Evolutionary conservation across 2,329 filamentous ascomycete genomes (phyloP).

Genomic region (Aspergillus phoenicis): DNA sequence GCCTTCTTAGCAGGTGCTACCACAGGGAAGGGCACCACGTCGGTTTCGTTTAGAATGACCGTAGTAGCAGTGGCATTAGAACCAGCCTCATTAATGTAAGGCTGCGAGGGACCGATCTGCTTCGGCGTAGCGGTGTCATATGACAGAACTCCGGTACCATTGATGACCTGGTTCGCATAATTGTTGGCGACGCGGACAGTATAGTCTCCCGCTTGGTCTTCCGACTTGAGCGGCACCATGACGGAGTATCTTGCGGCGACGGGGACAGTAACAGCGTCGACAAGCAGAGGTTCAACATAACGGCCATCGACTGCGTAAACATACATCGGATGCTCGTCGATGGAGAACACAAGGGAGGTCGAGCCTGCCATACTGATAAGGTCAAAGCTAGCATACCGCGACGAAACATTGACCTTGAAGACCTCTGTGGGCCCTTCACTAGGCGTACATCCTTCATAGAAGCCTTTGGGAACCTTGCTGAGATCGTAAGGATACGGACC

Average conservation of each 20-base stretch:
- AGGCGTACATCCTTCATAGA: slow-evolving; percentile 29
- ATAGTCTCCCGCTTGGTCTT: slow-evolving; percentile 52
- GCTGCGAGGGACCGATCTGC: slow-evolving; percentile 27
- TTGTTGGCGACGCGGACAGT: slow-evolving; percentile 57
- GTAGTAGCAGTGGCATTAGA: slow-evolving; percentile 44
- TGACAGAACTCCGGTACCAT: slow-evolving; percentile 54
- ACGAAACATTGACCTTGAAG: slow-evolving; percentile 35
- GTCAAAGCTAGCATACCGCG: slow-evolving; percentile 42
- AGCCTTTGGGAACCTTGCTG: slow-evolving; percentile 21
- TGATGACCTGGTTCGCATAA: slow-evolving; percentile 57
- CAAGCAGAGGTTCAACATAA: slow-evolving; percentile 44
- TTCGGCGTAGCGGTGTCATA: slow-evolving; percentile 34
- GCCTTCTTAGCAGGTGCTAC: slow-evolving; percentile 46
- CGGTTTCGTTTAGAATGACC: slow-evolving; percentile 48
- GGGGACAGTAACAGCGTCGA: slow-evolving; percentile 39
- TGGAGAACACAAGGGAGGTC: slow-evolving; percentile 40
- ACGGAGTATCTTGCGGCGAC: slow-evolving; percentile 47
- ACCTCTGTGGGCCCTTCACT: slow-evolving; percentile 30
- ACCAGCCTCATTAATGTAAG: slow-evolving; percentile 57
- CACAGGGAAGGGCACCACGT: slow-evolving; percentile 53
- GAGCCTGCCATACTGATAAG: slow-evolving; percentile 41
- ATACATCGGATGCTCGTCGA: slow-evolving; percentile 51
- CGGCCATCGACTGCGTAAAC: slow-evolving; percentile 50
- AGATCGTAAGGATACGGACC: slow-evolving; percentile 25
- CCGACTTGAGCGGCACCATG: slow-evolving; percentile 45